phyloP scores from a whole-genome alignment of 2,329 filamentous ascomycete genomes.

The Trichoderma sp. region DNA sequence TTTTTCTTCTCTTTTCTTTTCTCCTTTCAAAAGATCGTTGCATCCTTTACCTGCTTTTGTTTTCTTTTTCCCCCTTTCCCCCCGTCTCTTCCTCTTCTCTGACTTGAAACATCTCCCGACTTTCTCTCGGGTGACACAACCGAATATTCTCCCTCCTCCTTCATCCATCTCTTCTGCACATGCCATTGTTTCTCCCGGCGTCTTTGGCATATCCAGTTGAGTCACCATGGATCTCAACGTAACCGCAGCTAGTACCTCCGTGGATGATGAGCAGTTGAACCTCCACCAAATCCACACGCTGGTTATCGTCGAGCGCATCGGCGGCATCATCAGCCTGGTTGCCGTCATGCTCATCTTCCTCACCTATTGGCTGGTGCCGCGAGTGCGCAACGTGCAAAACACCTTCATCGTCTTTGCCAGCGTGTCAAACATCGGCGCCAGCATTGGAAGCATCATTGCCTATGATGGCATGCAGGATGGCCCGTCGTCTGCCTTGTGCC shows the following conservation, averaged over 20 bases:
- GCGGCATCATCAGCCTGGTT: constrained; percentile 51
- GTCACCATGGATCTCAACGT: background rate
- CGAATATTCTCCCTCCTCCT: no score
- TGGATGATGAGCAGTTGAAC: constrained; percentile 31
- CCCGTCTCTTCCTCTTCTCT: background rate
- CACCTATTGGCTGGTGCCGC: constrained; percentile 49
- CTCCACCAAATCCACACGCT: constrained; percentile 40
- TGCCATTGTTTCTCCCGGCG: background rate
- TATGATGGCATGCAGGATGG: constrained; percentile 59
- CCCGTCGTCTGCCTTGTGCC: constrained; percentile 55
- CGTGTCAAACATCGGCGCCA: constrained; percentile 57
- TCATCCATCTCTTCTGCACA: background rate
- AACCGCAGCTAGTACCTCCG: background rate
- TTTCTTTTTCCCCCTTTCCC: background rate
- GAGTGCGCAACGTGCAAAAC: constrained; percentile 57
- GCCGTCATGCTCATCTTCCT: constrained; percentile 51
- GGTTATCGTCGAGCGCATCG: constrained; percentile 50
- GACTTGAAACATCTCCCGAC: background rate
- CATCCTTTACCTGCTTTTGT: background rate
- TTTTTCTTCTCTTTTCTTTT: background rate
- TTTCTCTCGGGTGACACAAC: background rate
- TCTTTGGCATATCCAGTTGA: background rate
- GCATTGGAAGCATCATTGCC: constrained; percentile 67
- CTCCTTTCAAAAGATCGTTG: background rate
- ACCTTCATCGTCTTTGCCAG: constrained; percentile 62